Base-by-base conservation (phyloP, 345 rosid genomes). In the Populus simonii region DNA sequence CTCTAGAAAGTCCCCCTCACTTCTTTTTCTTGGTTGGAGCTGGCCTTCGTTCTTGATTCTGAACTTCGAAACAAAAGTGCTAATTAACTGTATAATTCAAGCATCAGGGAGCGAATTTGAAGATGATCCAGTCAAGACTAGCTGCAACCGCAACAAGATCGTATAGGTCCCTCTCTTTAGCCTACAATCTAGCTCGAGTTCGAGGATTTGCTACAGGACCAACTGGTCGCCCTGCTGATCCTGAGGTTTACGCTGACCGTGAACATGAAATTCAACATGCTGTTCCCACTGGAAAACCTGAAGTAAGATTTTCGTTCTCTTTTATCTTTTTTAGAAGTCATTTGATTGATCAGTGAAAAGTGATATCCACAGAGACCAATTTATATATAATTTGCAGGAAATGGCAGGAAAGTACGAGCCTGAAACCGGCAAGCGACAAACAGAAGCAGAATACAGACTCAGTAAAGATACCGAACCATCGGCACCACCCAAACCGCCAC, bases 191-290 rank as follows among this genome's bases (percentile, higher is more conserved):
- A 65, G 63, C 47, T 31, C 35, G 72, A 41, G 63, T 47, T 47
- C 79, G 79, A 62, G 79, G 80, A 23, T 76, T 83, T n/a, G 84
- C 85, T 23, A 25, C 84, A 15, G 66, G 72, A 53, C 15, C 86
- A 7, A 53, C 80, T 11, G 88, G 92, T 47, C 85, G 90, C 1
- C 68, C 86, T 27, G 89, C 83, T 51, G 89, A 84, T 61, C 84
- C 90, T 1, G 82, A 83, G 2, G 49, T 86, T 62, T 80, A 77
- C 63, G 80, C 85, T 22, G 73, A 16, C 43, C 57, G 87, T 12
- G 87, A 85, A 49, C 77, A 77, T 51, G 92, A 86, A 62, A 76
- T 35, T 62, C 85, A 84, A 77, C 89, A 92, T 11, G 83, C 85
- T 9, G 77, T 85, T 23, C 88, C 76, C 78, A 75, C 87, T 0